Evolutionary conservation across 805 yeast genomes (phyloP).

Genomic region (Kregervanrija pseudodelftensis): DNA sequence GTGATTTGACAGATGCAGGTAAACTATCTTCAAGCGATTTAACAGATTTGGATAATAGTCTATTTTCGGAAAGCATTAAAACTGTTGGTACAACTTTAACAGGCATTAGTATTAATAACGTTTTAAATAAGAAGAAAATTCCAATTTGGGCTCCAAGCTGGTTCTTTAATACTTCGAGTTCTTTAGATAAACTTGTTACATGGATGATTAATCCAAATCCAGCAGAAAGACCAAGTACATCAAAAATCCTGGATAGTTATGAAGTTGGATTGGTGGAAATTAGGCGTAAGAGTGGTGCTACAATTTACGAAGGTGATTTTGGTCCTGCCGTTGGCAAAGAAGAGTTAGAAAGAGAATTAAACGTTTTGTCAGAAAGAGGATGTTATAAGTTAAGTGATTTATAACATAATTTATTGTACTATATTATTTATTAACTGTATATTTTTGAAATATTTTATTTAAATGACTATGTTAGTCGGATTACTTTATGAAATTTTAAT

Average conservation of each 20-base stretch:
- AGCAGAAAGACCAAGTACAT: constrained; percentile 71
- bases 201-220: constrained; percentile 90
- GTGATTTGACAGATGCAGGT: constrained; percentile 94
- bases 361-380: constrained; percentile 12
- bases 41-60: constrained; percentile 23
- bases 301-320: constrained; percentile 90
- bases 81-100: constrained; percentile 10
- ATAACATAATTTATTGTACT: no score
- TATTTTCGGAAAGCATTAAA: constrained; percentile 14
- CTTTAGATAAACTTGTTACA: constrained; percentile 72
- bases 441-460: no score
- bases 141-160: constrained; percentile 75
- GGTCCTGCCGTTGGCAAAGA: constrained; percentile 50
- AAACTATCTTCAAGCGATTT: constrained; percentile 68
- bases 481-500: no score
- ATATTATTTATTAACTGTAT: no score
- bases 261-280: constrained; percentile 76
- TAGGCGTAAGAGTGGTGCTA: constrained; percentile 85
- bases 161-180: constrained; percentile 60
- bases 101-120: background rate
- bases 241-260: constrained; percentile 54
- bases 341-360: constrained; percentile 27
- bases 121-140: background rate
- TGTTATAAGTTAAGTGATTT: background rate
- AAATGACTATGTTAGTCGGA: no score